Evolutionary conservation across 2,329 filamentous ascomycete species (phyloP).

Genomic region (Colletotrichum sp.): DNA sequence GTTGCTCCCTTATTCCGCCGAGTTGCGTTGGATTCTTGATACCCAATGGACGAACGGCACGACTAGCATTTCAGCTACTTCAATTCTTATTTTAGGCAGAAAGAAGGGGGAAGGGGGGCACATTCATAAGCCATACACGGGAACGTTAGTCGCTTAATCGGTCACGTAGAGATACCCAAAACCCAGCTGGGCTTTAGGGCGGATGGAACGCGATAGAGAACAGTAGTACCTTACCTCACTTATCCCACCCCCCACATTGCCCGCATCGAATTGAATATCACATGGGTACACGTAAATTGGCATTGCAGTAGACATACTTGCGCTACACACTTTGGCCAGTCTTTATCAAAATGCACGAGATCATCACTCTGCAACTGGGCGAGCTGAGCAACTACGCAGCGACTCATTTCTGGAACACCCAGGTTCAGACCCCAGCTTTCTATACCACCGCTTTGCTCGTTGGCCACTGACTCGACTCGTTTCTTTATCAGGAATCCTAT

Average conservation of each 20-base stretch:
- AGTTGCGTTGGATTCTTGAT: not conserved
- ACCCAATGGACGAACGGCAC: not conserved
- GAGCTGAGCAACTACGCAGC: constrained; percentile 92
- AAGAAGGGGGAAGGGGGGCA: not conserved
- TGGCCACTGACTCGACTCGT: not conserved
- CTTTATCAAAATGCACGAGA: constrained; percentile 77
- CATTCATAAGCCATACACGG: not conserved
- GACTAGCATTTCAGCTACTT: not conserved
- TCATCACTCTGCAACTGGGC: constrained; percentile 91
- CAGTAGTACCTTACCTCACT: not conserved
- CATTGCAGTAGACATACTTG: not conserved
- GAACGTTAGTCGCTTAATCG: not conserved
- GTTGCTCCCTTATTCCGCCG: not conserved
- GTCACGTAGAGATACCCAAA: not conserved
- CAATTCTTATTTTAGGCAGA: not conserved
- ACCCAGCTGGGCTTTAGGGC: not conserved
- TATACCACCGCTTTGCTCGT: not conserved
- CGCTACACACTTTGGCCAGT: not conserved
- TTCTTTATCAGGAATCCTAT: constrained; percentile 80
- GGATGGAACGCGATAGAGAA: not conserved
- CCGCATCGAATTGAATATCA: not conserved
- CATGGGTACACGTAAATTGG: not conserved
- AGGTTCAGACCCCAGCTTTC: constrained; percentile 53
- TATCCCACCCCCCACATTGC: not conserved
- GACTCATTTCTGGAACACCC: constrained; percentile 97